A percentile compares a stretch with the other conserved stretches of the same genome.
These are phyloP conservation scores for Holtermanniella nyarrowii DNA, from an alignment of 768 basidiomycete genomes.

Conservation along the genomic window DNA sequence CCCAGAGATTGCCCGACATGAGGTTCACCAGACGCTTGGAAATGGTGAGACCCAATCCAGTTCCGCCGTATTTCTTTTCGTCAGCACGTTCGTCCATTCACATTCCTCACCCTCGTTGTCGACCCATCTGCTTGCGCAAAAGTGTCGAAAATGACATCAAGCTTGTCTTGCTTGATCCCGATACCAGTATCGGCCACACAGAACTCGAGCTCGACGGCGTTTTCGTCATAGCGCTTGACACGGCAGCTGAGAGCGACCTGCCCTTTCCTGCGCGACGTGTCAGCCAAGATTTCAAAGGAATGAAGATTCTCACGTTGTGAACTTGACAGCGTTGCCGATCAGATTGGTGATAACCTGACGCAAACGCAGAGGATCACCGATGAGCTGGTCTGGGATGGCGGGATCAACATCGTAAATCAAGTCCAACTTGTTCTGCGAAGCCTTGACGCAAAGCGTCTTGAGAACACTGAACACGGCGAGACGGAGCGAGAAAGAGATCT, in stretches of 20 bases:
- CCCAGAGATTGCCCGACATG: conserved; percentile 99
- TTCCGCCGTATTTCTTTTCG: conserved; percentile 91
- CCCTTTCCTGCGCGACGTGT: conserved; percentile 85
- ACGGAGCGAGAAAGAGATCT: conserved; percentile 95
- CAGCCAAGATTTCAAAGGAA: conserved; percentile 86
- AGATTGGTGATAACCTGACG: conserved; percentile 51
- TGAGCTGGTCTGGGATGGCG: conserved; percentile 89
- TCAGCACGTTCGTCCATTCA: conserved; percentile 7
- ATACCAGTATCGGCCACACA: conserved; percentile 97
- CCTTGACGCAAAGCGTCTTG: conserved; percentile 95
- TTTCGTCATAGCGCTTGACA: conserved; percentile 50
- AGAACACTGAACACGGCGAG: conserved; percentile 94
- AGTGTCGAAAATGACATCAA: conserved; percentile 96
- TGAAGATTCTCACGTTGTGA: conserved; percentile 46
- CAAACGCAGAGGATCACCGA: conserved; percentile 88
- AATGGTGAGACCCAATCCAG: conserved; percentile 90
- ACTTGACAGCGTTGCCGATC: conserved; percentile 22
- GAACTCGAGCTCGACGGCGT: conserved; percentile 84
- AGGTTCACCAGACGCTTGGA: conserved; percentile 92
- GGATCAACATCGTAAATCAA: conserved; percentile 93
- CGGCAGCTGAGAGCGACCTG: conserved; percentile 83
- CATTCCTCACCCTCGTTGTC: conserved; percentile 64
- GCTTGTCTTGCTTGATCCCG: conserved; percentile 95
- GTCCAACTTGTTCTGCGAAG: conserved; percentile 91
- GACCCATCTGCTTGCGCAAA: conserved; percentile 99